A percentile compares a stretch with the other conserved stretches of the same genome.
Conservation (phyloP, 2,329 filamentous ascomycete species). For the Sclerotinia trifoliorum region DNA sequence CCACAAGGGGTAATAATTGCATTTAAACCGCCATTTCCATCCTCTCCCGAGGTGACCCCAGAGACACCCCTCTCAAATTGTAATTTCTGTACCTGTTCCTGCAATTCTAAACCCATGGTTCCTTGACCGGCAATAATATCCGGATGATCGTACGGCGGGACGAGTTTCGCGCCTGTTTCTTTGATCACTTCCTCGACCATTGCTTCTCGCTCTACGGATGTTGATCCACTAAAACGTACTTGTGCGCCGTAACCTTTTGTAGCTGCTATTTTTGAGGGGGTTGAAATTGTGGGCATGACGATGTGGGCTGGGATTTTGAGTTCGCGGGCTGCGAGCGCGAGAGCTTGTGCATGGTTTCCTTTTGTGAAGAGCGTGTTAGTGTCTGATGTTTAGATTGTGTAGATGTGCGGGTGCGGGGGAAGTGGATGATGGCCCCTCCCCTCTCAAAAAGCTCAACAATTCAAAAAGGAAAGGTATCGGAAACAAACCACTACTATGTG, state of each 20-base stretch:
- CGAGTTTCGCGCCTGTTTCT: conserved; percentile 71
- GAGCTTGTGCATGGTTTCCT: conserved; percentile 95
- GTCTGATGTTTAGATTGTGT: neutral
- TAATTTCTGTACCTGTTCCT: conserved; percentile 64
- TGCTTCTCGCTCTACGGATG: conserved; percentile 76
- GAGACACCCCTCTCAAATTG: conserved; percentile 41
- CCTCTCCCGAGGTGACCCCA: conserved; percentile 19
- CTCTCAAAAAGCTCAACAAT: neutral
- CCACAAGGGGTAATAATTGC: conserved; percentile 81
- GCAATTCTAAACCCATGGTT: conserved; percentile 81
- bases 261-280: conserved; percentile 82
- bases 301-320: conserved; percentile 78
- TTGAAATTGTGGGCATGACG: conserved; percentile 86
- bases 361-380: neutral
- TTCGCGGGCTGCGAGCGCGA: conserved; percentile 77
- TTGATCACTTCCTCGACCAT: conserved; percentile 66
- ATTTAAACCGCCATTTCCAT: conserved; percentile 48
- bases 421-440: neutral
- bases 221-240: conserved; percentile 80
- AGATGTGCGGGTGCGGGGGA: neutral
- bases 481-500: conserved; percentile 76
- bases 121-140: conserved; percentile 92
- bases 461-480: neutral
- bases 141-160: conserved; percentile 91
- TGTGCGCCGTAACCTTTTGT: conserved; percentile 75